Evolutionary conservation across 1,284 basidiomycete species (phyloP).

Genomic region (Sporisorium reilianum): DNA sequence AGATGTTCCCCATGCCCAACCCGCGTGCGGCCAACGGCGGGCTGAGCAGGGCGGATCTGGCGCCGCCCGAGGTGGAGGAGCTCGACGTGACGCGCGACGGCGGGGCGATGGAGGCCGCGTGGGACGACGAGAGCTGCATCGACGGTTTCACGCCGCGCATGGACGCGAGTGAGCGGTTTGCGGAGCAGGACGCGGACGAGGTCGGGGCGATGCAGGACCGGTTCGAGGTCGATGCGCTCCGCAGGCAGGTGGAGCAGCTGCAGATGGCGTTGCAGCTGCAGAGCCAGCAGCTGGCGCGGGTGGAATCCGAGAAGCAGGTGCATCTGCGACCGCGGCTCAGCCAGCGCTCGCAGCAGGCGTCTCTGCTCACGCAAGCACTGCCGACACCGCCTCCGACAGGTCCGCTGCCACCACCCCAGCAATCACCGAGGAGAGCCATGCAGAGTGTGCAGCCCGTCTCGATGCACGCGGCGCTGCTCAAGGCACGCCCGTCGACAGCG

Average conservation of each 20-base stretch:
- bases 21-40: conserved; percentile 2
- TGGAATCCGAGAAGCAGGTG: conserved; percentile 9
- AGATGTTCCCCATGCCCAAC: conserved; percentile 14
- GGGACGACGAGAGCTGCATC: conserved; percentile 34
- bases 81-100: not conserved
- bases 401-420: not conserved
- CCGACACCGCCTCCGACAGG: not conserved
- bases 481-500: not conserved
- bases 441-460: not conserved
- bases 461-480: not conserved
- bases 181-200: not conserved
- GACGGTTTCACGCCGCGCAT: conserved; percentile 16
- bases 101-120: conserved; percentile 30
- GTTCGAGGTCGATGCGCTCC: conserved; percentile 39
- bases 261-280: conserved; percentile 42
- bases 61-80: not conserved
- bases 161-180: not conserved
- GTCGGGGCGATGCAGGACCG: conserved; percentile 1
- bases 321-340: not conserved
- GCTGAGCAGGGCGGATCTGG: not conserved
- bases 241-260: conserved; percentile 44
- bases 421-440: not conserved
- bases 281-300: conserved; percentile 15
- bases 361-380: not conserved
- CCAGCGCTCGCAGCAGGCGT: not conserved